Evolutionary conservation across 352 stramenopile species (phyloP).

Genomic region (Phytophthora pluvialis): DNA sequence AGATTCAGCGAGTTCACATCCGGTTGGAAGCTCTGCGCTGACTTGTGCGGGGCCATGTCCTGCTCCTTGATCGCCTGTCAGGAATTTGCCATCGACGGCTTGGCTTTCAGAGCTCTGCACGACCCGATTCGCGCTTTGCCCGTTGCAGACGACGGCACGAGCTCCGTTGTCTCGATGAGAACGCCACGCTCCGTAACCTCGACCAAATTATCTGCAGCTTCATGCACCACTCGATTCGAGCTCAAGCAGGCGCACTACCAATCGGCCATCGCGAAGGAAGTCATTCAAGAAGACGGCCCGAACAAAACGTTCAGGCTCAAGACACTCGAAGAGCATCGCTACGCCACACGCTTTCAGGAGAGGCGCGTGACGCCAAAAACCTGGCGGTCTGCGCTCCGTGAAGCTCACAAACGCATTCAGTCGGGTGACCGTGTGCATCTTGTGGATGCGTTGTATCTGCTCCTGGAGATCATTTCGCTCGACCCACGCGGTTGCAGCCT

Average conservation of each 20-base stretch:
- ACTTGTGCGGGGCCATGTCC: conserved; percentile 29
- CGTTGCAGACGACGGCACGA: conserved; percentile 14
- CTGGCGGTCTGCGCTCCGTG: conserved; percentile 40
- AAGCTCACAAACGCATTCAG: conserved; percentile 39
- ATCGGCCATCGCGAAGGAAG: conserved; percentile 20
- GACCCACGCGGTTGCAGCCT: conserved; percentile 40
- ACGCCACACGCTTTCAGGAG: conserved; percentile 53
- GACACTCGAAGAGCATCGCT: conserved; percentile 64
- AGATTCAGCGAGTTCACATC: conserved; percentile 62
- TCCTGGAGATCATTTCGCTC: conserved; percentile 63
- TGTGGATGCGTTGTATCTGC: conserved; percentile 57
- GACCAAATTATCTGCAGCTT: conserved; percentile 11
- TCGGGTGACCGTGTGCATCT: conserved; percentile 41
- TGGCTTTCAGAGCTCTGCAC: conserved; percentile 15
- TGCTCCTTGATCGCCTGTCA: conserved; percentile 14
- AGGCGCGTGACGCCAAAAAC: conserved; percentile 53
- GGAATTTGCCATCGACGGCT: conserved; percentile 24
- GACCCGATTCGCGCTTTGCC: conserved; percentile 7
- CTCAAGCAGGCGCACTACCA: conserved; percentile 21
- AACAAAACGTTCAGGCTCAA: conserved; percentile 42
- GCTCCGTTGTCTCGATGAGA: conserved; percentile 24
- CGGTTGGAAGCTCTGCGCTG: conserved; percentile 48
- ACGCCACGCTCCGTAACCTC: conserved; percentile 24
- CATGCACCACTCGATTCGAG: conserved; percentile 9
- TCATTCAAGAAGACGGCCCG: conserved; percentile 9